Conservation (phyloP, 1,139 yeast genomes). For the Williopsis jadinii region DNA sequence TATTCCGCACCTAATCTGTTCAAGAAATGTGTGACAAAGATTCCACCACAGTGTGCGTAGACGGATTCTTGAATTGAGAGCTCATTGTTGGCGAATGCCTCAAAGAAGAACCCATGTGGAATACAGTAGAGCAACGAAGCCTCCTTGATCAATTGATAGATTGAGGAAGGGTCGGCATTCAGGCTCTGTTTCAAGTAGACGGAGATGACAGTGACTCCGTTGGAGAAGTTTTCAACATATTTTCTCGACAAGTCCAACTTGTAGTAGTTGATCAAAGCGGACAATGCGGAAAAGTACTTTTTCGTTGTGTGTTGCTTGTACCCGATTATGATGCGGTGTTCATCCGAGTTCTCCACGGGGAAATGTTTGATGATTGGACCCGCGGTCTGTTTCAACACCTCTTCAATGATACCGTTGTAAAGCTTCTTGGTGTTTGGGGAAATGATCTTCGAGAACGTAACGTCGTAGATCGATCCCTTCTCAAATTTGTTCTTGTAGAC, state of each 20-base stretch:
- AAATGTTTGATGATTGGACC: slow-evolving; percentile 93
- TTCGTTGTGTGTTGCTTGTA: slow-evolving; percentile 80
- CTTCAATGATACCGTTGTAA: slow-evolving; percentile 64
- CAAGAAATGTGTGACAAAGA: slow-evolving; percentile 89
- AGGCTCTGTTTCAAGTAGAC: slow-evolving; percentile 65
- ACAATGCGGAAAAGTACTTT: slow-evolving; percentile 81
- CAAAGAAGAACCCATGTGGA: slow-evolving; percentile 80
- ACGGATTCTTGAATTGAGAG: slow-evolving; percentile 90
- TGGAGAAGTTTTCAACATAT: slow-evolving; percentile 89
- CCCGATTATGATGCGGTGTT: slow-evolving; percentile 84
- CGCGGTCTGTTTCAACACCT: slow-evolving; percentile 49
- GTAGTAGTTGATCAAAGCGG: slow-evolving; percentile 85
- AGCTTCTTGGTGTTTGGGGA: slow-evolving; percentile 71
- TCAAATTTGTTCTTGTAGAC: slow-evolving; percentile 74
- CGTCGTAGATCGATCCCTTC: slow-evolving; percentile 67
- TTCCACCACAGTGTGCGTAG: slow-evolving; percentile 90
- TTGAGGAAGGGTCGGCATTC: slow-evolving; percentile 44
- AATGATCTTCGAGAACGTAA: slow-evolving; percentile 72
- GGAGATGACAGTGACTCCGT: slow-evolving; percentile 82
- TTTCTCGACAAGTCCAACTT: slow-evolving; percentile 81
- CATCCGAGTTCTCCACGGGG: slow-evolving; percentile 70
- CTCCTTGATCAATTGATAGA: slow-evolving; percentile 89
- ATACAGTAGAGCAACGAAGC: slow-evolving; percentile 88
- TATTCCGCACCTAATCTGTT: slow-evolving; percentile 93
- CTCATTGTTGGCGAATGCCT: slow-evolving; percentile 65